Base-by-base conservation (phyloP, 768 basidiomycete genomes). In the Tylopilus balloui region DNA sequence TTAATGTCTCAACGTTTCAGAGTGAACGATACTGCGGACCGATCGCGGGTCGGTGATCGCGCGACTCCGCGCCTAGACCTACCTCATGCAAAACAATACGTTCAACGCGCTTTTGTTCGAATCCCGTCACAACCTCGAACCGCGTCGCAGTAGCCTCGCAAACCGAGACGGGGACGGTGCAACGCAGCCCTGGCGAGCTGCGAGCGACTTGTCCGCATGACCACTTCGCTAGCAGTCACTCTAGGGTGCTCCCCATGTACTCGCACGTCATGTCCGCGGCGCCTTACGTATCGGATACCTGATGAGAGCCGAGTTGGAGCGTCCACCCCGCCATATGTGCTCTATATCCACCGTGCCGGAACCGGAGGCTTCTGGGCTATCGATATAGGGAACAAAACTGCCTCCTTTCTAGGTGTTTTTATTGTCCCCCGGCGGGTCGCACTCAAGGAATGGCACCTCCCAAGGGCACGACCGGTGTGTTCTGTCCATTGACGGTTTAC, bases 381-480 rank as follows among this genome's bases (percentile, higher is more conserved):
- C 25, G 24, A 48, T 62, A 55, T 48, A 62, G 61, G 34, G 25
- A 29, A 28, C n/a, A 20, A 34, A 50, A 12, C 15, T 14, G 24
- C 20, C 15, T 31, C n/a, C 27, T 39, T 41, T 15, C 23, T n/a
- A 34, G 21, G n/a, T 17, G 39, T 45, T 42, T n/a, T 42, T 53
- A 48, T 51, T 38, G 25, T 14, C 7, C 21, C 36, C 45, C 48
- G 21, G 14, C 0, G 14, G 17, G 21, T 8, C 39, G 38, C 45
- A 28, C 31, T 8, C 36, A 51, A 34, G 40, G 57, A 51, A 74
- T 73, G 74, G 48, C 71, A 24, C 67, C 70, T 38, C 68, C 65
- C 32, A 35, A 54, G 42, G 74, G 73, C 62, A 72, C 71, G 20
- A 76, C 75, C 20, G 75, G 75, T 76, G 21, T 31, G 67, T 50